A percentile compares a stretch with the other conserved stretches of the same genome.
Evolutionary conservation across 371 early-diverging fungal genomes (phyloP).

Genomic region (Entomophthora muscae): DNA sequence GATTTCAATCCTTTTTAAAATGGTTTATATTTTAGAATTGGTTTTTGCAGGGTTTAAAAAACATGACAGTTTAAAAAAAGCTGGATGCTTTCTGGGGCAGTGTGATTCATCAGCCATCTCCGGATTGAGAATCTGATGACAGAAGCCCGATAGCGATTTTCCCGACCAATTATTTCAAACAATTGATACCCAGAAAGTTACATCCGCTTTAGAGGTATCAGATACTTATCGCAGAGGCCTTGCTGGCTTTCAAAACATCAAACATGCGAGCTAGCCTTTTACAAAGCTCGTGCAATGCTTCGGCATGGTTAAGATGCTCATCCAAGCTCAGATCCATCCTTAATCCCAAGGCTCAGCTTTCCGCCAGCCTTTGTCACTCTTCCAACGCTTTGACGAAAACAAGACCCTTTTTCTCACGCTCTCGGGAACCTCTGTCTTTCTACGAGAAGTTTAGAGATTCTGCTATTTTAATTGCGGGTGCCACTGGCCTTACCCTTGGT

Average conservation of each 20-base stretch:
- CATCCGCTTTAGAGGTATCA: too few relatives aligned
- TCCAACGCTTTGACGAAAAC: not conserved
- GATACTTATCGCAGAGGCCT: too few relatives aligned
- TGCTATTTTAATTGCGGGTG: not conserved
- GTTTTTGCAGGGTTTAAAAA: too few relatives aligned
- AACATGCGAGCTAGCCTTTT: not conserved
- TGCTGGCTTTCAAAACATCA: not conserved
- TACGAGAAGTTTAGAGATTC: not conserved
- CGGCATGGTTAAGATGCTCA: not conserved
- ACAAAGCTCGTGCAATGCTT: not conserved
- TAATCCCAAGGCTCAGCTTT: not conserved
- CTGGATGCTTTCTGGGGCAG: too few relatives aligned
- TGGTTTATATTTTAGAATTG: too few relatives aligned
- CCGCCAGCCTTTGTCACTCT: not conserved
- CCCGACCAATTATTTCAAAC: too few relatives aligned
- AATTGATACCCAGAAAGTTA: too few relatives aligned
- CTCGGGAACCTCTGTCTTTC: not conserved
- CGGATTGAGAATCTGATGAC: too few relatives aligned
- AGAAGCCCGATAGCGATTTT: too few relatives aligned
- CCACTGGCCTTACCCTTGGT: not conserved
- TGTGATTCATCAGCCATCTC: too few relatives aligned
- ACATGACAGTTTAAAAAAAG: too few relatives aligned
- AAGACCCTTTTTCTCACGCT: not conserved
- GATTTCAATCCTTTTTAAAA: too few relatives aligned
- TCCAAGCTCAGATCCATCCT: not conserved